These are phyloP conservation scores for Acarospora socialis DNA, from an alignment of 2,329 filamentous ascomycete species.

Conservation along the genomic window DNA sequence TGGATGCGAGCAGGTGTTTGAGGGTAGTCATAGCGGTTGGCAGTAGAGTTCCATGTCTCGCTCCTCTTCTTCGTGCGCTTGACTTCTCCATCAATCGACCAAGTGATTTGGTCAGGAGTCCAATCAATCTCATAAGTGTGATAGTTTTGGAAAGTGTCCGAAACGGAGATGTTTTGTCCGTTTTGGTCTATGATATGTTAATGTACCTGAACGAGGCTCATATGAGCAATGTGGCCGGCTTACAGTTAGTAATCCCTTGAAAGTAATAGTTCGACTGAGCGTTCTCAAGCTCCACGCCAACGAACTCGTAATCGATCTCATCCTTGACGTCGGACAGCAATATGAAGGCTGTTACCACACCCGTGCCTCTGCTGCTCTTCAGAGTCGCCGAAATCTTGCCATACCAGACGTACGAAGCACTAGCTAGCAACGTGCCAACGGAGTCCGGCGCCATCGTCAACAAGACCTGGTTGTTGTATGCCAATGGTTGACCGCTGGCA, in stretches of 20 bases:
- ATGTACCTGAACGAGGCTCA: conserved; percentile 1
- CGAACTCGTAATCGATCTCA: conserved; percentile 94
- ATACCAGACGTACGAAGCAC: conserved; percentile 89
- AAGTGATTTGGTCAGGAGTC: conserved; percentile 73
- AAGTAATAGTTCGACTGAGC: conserved; percentile 96
- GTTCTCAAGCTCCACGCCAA: conserved; percentile 61
- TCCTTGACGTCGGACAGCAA: conserved; percentile 91
- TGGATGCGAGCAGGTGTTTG: conserved; percentile 86
- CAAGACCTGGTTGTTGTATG: conserved; percentile 55
- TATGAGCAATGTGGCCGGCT: conserved; percentile 24
- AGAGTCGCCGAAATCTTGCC: conserved; percentile 76
- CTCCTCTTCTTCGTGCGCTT: conserved; percentile 60
- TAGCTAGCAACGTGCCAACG: conserved; percentile 74
- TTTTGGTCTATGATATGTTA: conserved; percentile 48
- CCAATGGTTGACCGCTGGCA: conserved; percentile 58
- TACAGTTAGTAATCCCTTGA: conserved; percentile 84
- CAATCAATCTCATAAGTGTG: conserved; percentile 92
- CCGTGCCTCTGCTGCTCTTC: conserved; percentile 68
- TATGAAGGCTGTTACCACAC: conserved; percentile 97
- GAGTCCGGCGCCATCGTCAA: conserved; percentile 81
- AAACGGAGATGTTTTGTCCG: conserved; percentile 51
- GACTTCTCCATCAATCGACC: conserved; percentile 70
- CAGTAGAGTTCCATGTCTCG: conserved; percentile 74
- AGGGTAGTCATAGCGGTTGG: conserved; percentile 72
- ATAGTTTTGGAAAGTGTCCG: conserved; percentile 58